These are phyloP conservation scores for Backusella westeae DNA, from an alignment of 192 early-diverging fungal species.

Conservation along the genomic window DNA sequence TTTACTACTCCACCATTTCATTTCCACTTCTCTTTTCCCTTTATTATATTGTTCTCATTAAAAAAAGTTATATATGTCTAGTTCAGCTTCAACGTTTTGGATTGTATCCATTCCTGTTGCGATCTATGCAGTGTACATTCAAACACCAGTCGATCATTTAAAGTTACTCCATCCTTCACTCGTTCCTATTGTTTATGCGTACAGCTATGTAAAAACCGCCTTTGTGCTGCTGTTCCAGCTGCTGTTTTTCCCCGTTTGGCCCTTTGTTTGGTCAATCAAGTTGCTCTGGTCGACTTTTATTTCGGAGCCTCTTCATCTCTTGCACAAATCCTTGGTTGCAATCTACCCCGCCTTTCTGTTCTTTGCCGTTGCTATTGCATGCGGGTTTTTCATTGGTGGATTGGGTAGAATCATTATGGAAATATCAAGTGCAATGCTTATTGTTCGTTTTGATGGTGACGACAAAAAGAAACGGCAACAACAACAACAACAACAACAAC, in stretches of 20 bases:
- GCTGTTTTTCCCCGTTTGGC: neutral
- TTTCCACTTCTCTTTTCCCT: neutral
- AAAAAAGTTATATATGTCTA: neutral
- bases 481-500: neutral
- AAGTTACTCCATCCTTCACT: neutral
- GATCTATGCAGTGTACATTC: neutral
- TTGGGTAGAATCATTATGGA: neutral
- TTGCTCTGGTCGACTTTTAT: neutral
- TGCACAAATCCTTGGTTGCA: neutral
- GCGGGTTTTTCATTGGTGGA: neutral
- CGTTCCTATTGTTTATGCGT: neutral
- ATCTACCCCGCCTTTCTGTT: neutral
- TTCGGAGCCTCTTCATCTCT: neutral
- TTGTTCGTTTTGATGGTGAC: neutral
- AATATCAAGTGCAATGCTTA: neutral
- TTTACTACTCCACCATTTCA: neutral
- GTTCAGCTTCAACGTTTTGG: neutral
- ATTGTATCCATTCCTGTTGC: neutral
- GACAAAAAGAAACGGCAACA: neutral
- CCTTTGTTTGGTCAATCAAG: neutral
- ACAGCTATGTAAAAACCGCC: neutral
- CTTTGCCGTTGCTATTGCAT: neutral
- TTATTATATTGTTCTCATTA: neutral
- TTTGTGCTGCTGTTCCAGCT: neutral
- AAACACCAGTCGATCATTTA: neutral